Base-by-base conservation (phyloP, 2,329 filamentous ascomycete species). In the Triangularia verruculosa region DNA sequence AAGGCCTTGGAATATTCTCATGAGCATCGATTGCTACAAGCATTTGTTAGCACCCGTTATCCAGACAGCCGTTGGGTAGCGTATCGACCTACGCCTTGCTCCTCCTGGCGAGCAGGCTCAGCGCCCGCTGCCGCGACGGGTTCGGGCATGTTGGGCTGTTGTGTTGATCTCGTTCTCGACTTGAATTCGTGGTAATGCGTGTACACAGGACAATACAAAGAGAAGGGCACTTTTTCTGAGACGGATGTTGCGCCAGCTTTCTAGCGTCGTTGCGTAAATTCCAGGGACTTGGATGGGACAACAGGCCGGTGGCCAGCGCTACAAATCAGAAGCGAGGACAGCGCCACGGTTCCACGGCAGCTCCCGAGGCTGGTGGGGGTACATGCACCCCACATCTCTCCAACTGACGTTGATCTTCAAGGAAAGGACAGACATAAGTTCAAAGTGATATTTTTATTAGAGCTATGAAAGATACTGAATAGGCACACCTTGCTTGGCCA, bases 1-100 rank as follows among this genome's bases (percentile, higher is more conserved):
- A 28, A 81, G 78, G 57, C 84, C 83, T 64, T 86, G 76, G 39
- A 82, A 70, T 30, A 86, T 75, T 67, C 82, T 83, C 64, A 72
- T 77, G 61, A 81, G 73, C 63, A 83, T 69, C 27, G 77, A 79
- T 61, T 73, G 61, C 70, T 72, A 43, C 1, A 54, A 1, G 22
- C 12, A 53, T 9, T n/a, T 3, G 66, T 70, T 32, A 70, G 66
- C 24, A 34, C 22, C 7, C 17, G 20, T 17, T 1, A 20, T 62
- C 34, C 25, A 24, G 24, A 25, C 51, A 27, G 15, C 34, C 22
- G 53, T 34, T 59, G 54, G 47, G 12, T 52, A 34, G 24, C 15
- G 32, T 17, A 13, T 59, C 32, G 15, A 75, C 75, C 63, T 73
- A 77, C 74, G 43, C 74, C 72, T 64, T 70, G 63, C 55, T 67